Evolutionary conservation across 306 rosid genomes (phyloP), one percentile per base, ranked within the genome.

Genomic region (Vicia villosa): DNA sequence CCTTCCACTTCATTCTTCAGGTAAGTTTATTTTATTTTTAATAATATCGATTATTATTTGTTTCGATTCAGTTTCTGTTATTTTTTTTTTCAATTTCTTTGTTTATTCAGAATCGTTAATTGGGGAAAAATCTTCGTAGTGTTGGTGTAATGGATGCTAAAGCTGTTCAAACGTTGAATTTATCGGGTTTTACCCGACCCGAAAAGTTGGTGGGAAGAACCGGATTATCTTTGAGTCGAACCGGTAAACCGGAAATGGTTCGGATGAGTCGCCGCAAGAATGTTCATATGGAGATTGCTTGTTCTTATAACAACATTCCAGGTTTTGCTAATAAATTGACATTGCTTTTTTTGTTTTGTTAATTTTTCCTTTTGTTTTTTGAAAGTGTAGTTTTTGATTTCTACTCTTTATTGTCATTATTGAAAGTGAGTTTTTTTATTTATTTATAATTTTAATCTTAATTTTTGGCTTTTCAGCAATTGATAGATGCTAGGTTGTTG

Each of bases 301-400:
- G 82, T 76, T 89, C 91, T 10, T 86, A 80, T 55, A 74, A 85
- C 41, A 78, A 83, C 7, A 52, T 77, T 77, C 81, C 96, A 88
- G 97, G 98, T 94, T 69, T 56, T 56, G 37, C 24, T 76, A 11
- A 40, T 0, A 4, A 26, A n/a, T 26, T 26, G 4, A 28, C 16
- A 24, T 13, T 19, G 6, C 3, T 28, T n/a, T 5, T 10, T n/a
- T 5, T 1, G 15, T 5, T 3, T 26, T 6, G 0, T 9, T 5
- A 5, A 9, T 38, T 51, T 70, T 8, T 28, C 8, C 2, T 21
- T 26, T 58, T 45, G n/a, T 15, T 16, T 46, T 57, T 46, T 7
- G 21, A 34, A 56, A 59, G 4, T 59, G 56, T 45, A 61, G 49
- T 60, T 43, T 62, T 62, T 46, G 3, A 52, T 73, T 30, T 58